Base-by-base conservation (phyloP, 805 yeast genomes). In the Cyberlindnera petersonii region DNA sequence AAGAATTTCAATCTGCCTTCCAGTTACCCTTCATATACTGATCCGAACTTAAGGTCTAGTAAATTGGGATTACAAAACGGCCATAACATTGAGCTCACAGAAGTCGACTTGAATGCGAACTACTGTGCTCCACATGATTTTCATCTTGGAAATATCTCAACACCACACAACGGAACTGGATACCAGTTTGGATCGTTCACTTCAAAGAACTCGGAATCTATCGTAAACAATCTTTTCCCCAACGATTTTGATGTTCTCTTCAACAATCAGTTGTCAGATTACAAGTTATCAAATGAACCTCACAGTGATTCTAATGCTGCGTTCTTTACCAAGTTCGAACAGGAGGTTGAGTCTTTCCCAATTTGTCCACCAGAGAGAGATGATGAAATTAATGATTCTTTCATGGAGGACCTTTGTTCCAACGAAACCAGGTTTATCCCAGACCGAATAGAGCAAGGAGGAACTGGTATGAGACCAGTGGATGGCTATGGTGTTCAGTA, bases 71-170 rank as follows among this genome's bases (percentile, higher is more conserved):
- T 23, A 10, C 22, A 16, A 11, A 15, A 16, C 11, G 17, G 33
- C 5, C 6, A 19, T 7, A 17, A 30, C 24, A 30, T 17, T 17
- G 35, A 24, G 3, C 27, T 34, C 16, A 8, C 31, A 9, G 18
- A 14, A 13, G 7, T 34, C 17, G 37, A 34, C 26, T 26, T 34
- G 37, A 34, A 34, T 19, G 15, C 37, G 11, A 15, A 20, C 16
- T 33, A 33, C 16, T 19, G 13, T 8, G 10, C 21, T 6, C 34
- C 27, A 13, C 30, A 33, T 4, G 37, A 10, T 8, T 26, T 21
- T 16, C 26, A 32, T 11, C 10, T 24, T 6, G 10, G 19, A 13
- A 31, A 11, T 24, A 9, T 5, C 17, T n/a, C 28, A 6, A 26
- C n/a, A 9, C 8, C 9, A 17, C 31, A 16, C 22, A 28, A 9